Percentiles rank a stretch among this genome's conserved stretches.
These are phyloP conservation scores for Carex parvula DNA, from an alignment of 176 grass and related monocot genomes.

Conservation along the genomic window DNA sequence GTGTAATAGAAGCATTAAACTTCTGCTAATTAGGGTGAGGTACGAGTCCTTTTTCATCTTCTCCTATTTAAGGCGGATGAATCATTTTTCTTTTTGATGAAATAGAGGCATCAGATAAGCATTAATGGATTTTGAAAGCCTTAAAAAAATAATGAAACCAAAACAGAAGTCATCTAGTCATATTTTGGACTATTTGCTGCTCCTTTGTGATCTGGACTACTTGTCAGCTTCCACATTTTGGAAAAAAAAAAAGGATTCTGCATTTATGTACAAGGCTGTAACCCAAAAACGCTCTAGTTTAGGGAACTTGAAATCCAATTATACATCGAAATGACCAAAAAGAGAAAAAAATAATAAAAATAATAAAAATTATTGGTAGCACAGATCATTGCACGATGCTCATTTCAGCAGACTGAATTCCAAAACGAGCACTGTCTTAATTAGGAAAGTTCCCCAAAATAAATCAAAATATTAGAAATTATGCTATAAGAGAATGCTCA, in stretches of 20 bases:
- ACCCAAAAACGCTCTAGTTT: neutral
- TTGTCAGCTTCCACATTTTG: no score
- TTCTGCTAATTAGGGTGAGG: neutral
- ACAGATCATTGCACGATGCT: neutral
- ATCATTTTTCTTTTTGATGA: neutral
- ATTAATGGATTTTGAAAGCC: no score
- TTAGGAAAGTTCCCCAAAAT: slow-evolving; percentile 2
- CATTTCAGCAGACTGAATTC: neutral
- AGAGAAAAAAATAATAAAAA: neutral
- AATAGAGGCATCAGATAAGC: no score
- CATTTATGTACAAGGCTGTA: neutral
- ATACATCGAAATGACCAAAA: neutral
- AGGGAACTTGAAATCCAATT: neutral
- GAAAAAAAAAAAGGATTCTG: neutral
- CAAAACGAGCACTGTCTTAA: neutral
- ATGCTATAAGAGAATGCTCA: neutral
- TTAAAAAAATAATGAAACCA: no score
- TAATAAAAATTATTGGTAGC: neutral
- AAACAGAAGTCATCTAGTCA: no score
- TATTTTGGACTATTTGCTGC: no score
- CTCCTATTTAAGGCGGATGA: neutral
- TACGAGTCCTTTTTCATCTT: neutral
- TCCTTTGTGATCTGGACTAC: no score
- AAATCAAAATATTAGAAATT: neutral
- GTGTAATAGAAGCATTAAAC: neutral